Conservation (phyloP, 2,329 filamentous ascomycete species). For the Tolypocladium tropicale region DNA sequence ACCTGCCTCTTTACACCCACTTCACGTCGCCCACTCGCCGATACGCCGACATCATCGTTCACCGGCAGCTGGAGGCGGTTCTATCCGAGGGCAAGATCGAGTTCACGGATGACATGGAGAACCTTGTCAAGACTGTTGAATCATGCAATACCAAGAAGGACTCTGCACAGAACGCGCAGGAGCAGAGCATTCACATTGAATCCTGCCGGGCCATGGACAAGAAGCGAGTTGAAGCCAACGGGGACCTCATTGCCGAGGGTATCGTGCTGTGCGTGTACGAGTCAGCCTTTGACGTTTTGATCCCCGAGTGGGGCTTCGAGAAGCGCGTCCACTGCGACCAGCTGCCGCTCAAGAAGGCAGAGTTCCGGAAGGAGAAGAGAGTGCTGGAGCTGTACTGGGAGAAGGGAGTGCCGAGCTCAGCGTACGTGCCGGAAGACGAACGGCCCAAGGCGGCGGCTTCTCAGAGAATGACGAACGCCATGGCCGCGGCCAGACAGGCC, state of each 20-base stretch:
- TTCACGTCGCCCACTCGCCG: slow-evolving; percentile 93
- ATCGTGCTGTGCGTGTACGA: slow-evolving; percentile 97
- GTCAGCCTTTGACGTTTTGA: slow-evolving; percentile 94
- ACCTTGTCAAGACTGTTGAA: slow-evolving; percentile 82
- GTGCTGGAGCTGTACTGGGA: slow-evolving; percentile 98
- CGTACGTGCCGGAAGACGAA: slow-evolving; percentile 94
- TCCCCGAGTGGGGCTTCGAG: slow-evolving; percentile 97
- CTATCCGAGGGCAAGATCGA: slow-evolving; percentile 74
- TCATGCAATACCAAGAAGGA: slow-evolving; percentile 99
- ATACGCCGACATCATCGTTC: slow-evolving; percentile 90
- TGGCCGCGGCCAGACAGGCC: slow-evolving; percentile 67
- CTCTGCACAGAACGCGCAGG: slow-evolving; percentile 91
- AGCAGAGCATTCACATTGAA: slow-evolving; percentile 98
- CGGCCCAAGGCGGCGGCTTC: slow-evolving; percentile 73
- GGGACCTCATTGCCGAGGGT: slow-evolving; percentile 88
- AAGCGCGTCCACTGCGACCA: slow-evolving; percentile 99
- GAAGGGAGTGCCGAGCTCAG: slow-evolving; percentile 94
- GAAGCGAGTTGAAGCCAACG: slow-evolving; percentile 73
- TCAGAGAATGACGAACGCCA: slow-evolving; percentile 63
- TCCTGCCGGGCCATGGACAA: slow-evolving; percentile 94
- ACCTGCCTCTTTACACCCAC: slow-evolving; percentile 90
- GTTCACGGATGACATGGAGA: slow-evolving; percentile 82
- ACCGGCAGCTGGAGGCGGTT: slow-evolving; percentile 83
- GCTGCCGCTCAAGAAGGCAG: slow-evolving; percentile 95
- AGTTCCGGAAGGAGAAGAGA: slow-evolving; percentile 93